Evolutionary conservation across 768 basidiomycete genomes (phyloP).

Genomic region (Galerina marginata): DNA sequence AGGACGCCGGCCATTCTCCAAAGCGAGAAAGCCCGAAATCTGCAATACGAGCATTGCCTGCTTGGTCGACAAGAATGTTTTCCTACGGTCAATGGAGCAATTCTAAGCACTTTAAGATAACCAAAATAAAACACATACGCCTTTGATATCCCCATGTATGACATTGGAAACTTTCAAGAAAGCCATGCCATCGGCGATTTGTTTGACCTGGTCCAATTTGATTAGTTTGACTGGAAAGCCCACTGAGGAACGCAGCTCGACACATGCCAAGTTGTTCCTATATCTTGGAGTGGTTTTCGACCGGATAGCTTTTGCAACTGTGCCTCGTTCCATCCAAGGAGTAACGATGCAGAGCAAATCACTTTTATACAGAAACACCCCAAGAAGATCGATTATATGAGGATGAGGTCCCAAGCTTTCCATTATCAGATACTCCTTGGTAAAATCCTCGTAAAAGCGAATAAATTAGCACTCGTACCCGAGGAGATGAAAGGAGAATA

Average conservation of each 20-base stretch:
- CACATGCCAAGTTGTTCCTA: conserved; percentile 6
- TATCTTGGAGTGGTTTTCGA: not conserved
- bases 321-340: conserved; percentile 37
- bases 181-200: conserved; percentile 33
- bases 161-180: conserved; percentile 32
- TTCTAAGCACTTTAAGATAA: not conserved
- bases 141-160: conserved; percentile 48
- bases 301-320: conserved; percentile 24
- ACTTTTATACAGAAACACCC: not conserved
- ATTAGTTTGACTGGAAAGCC: not conserved
- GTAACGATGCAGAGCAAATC: conserved; percentile 25
- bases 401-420: conserved; percentile 13
- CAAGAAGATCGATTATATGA: conserved; percentile 14
- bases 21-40: conserved; percentile 24
- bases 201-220: conserved; percentile 24
- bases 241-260: not conserved
- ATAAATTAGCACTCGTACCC: not conserved
- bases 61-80: conserved; percentile 20
- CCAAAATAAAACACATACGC: conserved; percentile 19
- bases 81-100: conserved; percentile 1
- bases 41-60: conserved; percentile 14
- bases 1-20: not conserved
- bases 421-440: conserved; percentile 18
- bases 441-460: conserved; percentile 4
- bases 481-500: not conserved